Evolutionary conservation across 2,329 filamentous ascomycete species (phyloP), one percentile per base, ranked within the genome.

Genomic region (Fusarium sp.): DNA sequence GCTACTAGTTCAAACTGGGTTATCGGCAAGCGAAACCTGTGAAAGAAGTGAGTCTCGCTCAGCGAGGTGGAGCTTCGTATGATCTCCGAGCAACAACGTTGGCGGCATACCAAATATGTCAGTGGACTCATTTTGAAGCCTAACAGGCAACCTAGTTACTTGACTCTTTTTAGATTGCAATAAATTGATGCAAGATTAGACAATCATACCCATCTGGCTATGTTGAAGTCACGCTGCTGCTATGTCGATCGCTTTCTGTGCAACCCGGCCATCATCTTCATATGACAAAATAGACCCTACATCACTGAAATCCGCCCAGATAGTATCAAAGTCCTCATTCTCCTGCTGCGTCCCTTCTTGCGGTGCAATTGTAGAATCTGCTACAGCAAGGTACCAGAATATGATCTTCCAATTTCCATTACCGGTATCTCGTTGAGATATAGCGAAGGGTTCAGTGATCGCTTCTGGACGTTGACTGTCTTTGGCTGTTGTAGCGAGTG

Each of bases 301-400:
- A 41, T 47, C 6, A 13, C 4, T 26, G 11, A 50, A 57, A 17
- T 30, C 35, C 2, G 20, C 4, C 60, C 60, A 63, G 9, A 50
- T 30, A 19, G 33, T 50, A 5, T 63, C 60, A 11, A 56, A 63
- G 3, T 61, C 56, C 32, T 63, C 60, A 22, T 46, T 14, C 10
- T 63, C 45, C 17, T 61, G 33, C 19, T 63, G 60, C 1, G 56
- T 63, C 15, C 56, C 56, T 14, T 62, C 40, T 11, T 46, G 28
- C 9, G 32, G 45, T 9, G n/a, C 6, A 14, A 35, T 10, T 7
- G 45, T 62, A n/a, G 60, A 63, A 15, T 63, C 60, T 2, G 45
- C 60, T 7, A n/a, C 30, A 14, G 39, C 50, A 15, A 62, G 22
- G 17, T 56, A 63, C 60, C 60, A 63, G 7, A 63, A 63, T 3